Evolutionary conservation across 148 eudicot genomes (phyloP).

Genomic region (Chenopodium quinoa): DNA sequence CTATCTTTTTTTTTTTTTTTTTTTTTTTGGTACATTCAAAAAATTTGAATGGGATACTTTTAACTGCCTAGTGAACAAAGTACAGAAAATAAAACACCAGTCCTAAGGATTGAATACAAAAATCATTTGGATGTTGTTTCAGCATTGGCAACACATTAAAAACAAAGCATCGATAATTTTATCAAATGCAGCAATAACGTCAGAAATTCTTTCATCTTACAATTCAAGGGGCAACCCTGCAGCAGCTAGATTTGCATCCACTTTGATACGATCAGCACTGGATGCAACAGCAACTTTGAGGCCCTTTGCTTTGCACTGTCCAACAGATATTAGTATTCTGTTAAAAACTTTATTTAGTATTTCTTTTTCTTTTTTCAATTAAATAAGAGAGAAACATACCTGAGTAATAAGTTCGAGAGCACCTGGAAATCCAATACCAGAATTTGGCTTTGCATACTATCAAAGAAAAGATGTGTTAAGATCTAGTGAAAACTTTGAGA

Average conservation of each 20-base stretch:
- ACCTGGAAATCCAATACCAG: constrained; percentile 97
- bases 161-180: background rate
- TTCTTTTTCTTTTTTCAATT: background rate
- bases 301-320: constrained; percentile 86
- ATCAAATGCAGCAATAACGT: background rate
- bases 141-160: constrained; percentile 1
- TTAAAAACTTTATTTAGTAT: background rate
- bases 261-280: constrained; percentile 96
- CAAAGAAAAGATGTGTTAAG: constrained; percentile 5
- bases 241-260: constrained; percentile 92
- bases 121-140: background rate
- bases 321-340: constrained; percentile 22
- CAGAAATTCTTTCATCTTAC: constrained; percentile 42
- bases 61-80: background rate
- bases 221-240: constrained; percentile 77
- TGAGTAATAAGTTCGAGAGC: constrained; percentile 78
- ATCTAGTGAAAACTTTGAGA: background rate
- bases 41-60: background rate
- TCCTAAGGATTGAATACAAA: background rate
- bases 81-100: background rate
- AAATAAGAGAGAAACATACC: constrained; percentile 37
- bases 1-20: too few species aligned
- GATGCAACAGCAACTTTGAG: constrained; percentile 99
- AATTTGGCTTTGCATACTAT: constrained; percentile 90
- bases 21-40: background rate